Base-by-base conservation (phyloP, 192 early-diverging fungal genomes). In the Coemansia sp. region DNA sequence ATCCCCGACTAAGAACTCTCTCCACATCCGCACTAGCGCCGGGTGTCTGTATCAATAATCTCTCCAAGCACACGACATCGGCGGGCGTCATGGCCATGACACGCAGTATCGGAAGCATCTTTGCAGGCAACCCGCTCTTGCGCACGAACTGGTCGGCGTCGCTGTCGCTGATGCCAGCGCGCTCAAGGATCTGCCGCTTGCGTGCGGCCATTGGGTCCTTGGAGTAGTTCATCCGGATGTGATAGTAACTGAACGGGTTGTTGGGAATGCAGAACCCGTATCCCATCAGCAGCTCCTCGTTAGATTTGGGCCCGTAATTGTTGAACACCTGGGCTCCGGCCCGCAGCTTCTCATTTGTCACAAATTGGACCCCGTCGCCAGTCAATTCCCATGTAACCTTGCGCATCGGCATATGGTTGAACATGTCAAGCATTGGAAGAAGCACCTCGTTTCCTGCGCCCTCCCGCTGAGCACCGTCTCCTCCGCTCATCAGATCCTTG, bases 281-380 rank as follows among this genome's bases (percentile, higher is more conserved):
- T 3, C 89, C 88, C 36, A 87, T 39, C 58, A 91, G 81, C 79
- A 86, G 76, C 73, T 90, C 90, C 84, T 91, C 89, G 65, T 91
- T 91, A 6, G 88, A 86, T 77, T 91, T 91, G 41, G 88, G 82
- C 10, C 90, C 90, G 71, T 91, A 91, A 58, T 89, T 90, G 73
- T 90, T 89, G 52, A 77, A 82, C 52, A 89, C 62, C 60, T 91
- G 79, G 32, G 82, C 59, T 6, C 87, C 88, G 1, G 64, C 47
- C n/a, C 45, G 40, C 8, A 83, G 42, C 37, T 37, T 43, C 13
- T 73, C 52, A 1, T 76, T 66, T 8, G 84, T 72, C 4, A 83
- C 73, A 68, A 89, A 85, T 22, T 76, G 70, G 6, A 89, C 63
- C 5, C 72, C 68, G 8, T 65, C 67, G 21, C 75, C 68, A 15